Percentiles rank a stretch among this genome's conserved stretches.
These are phyloP conservation scores for Aspergillus quadricinctus DNA, from an alignment of 2,329 filamentous ascomycete genomes.

Conservation along the genomic window DNA sequence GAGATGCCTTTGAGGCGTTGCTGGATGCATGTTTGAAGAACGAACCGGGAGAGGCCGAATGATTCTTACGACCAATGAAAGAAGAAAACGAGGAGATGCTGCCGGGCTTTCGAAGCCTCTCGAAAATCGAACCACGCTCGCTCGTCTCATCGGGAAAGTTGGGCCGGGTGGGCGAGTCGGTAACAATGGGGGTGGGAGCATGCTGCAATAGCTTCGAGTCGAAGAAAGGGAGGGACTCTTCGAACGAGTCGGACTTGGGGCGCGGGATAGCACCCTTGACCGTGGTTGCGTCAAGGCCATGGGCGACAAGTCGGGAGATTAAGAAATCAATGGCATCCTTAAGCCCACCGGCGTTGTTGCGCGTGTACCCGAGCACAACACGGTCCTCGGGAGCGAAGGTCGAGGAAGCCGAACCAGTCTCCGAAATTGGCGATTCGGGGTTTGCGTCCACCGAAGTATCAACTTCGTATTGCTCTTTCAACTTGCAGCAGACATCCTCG, in stretches of 20 bases:
- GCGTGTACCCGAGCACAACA: slow-evolving; percentile 78
- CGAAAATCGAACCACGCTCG: slow-evolving; percentile 79
- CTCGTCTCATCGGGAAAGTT: slow-evolving; percentile 77
- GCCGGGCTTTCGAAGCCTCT: slow-evolving; percentile 88
- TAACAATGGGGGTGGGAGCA: slow-evolving; percentile 72
- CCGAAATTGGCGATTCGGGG: slow-evolving; percentile 27
- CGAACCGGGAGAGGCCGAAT: slow-evolving; percentile 75
- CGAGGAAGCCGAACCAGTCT: slow-evolving; percentile 41
- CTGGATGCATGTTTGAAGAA: slow-evolving; percentile 89
- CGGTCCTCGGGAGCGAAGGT: slow-evolving; percentile 47
- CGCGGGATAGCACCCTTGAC: slow-evolving; percentile 93
- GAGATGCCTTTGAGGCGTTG: slow-evolving; percentile 89
- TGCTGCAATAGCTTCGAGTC: slow-evolving; percentile 95
- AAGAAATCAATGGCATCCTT: slow-evolving; percentile 96
- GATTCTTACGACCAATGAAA: slow-evolving; percentile 96
- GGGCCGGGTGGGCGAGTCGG: slow-evolving; percentile 83
- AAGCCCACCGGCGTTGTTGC: slow-evolving; percentile 92
- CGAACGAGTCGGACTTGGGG: slow-evolving; percentile 98
- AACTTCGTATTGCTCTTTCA: slow-evolving; percentile 89
- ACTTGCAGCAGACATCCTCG: slow-evolving; percentile 72
- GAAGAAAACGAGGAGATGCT: slow-evolving; percentile 93
- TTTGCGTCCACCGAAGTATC: slow-evolving; percentile 66
- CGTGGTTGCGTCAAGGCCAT: slow-evolving; percentile 80
- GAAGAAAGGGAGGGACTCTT: slow-evolving; percentile 94
- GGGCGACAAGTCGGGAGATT: slow-evolving; percentile 76